A percentile compares a stretch with the other conserved stretches of the same genome.
Conservation (phyloP, 352 stramenopile genomes). For the Globisporangium recalcitrans region DNA sequence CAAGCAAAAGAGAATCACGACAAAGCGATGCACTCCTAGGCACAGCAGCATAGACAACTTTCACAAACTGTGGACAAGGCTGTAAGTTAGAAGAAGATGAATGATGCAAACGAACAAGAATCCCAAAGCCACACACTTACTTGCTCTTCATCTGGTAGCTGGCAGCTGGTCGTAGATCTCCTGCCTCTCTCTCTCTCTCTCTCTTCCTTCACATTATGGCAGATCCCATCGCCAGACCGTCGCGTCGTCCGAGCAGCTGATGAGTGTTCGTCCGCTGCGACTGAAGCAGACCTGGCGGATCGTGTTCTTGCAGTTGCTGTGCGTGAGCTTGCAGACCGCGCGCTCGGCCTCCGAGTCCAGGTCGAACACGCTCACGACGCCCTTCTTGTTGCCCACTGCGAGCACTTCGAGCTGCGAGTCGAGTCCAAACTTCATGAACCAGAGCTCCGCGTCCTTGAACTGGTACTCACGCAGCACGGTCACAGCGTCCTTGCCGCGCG, state of each 20-base stretch:
- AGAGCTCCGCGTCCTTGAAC: conserved; percentile 79
- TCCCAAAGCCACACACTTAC: background rate
- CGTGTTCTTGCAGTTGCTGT: conserved; percentile 73
- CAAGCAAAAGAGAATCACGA: background rate
- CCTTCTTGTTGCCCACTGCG: conserved; percentile 80
- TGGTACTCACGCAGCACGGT: conserved; percentile 80
- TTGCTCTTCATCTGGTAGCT: background rate
- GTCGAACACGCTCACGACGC: conserved; percentile 74
- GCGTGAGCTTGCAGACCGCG: conserved; percentile 62
- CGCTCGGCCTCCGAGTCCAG: conserved; percentile 67
- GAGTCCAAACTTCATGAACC: conserved; percentile 86
- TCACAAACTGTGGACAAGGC: background rate
- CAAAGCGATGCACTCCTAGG: background rate
- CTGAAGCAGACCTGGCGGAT: conserved; percentile 79
- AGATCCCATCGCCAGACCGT: conserved; percentile 76
- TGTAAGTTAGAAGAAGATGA: background rate
- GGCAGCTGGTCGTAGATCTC: background rate
- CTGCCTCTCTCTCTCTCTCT: background rate
- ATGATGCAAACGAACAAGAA: background rate
- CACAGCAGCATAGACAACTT: no score
- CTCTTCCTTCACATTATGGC: conserved; percentile 16
- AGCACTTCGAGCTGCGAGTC: conserved; percentile 72
- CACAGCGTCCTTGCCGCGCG: conserved; percentile 69
- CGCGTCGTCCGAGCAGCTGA: conserved; percentile 69
- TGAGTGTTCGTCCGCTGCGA: conserved; percentile 58